These are phyloP conservation scores for Globisporangium radiosum DNA, from an alignment of 352 stramenopile species.

Conservation along the genomic window DNA sequence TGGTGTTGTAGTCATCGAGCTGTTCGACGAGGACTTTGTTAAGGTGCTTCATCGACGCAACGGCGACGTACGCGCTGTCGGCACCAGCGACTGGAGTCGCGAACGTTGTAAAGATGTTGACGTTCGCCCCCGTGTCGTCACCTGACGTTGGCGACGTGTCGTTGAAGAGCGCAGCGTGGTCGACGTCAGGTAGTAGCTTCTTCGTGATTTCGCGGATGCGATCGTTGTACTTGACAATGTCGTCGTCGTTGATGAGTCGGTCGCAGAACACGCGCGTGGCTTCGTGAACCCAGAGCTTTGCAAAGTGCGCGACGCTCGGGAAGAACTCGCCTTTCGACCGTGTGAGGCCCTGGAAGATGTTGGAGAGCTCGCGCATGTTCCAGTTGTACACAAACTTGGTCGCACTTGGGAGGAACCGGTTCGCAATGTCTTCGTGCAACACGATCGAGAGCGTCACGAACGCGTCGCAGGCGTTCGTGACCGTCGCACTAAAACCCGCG, in stretches of 20 bases:
- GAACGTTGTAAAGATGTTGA: slow-evolving; percentile 96
- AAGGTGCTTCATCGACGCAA: slow-evolving; percentile 76
- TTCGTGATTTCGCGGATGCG: slow-evolving; percentile 91
- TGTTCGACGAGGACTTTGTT: slow-evolving; percentile 91
- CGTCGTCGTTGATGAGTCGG: slow-evolving; percentile 93
- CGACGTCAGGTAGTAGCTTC: slow-evolving; percentile 87
- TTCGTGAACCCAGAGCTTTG: slow-evolving; percentile 95
- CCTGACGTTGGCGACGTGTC: slow-evolving; percentile 30
- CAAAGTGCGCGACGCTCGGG: slow-evolving; percentile 74
- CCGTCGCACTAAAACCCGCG: slow-evolving; percentile 55
- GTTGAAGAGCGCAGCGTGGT: slow-evolving; percentile 80
- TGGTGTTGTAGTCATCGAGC: slow-evolving; percentile 95
- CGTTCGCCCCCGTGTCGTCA: slow-evolving; percentile 27
- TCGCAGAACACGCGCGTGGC: slow-evolving; percentile 96
- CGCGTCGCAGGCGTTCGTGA: slow-evolving; percentile 67
- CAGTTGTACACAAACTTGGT: slow-evolving; percentile 99
- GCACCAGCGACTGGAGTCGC: slow-evolving; percentile 59
- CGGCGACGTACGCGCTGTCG: slow-evolving; percentile 68
- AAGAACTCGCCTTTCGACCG: slow-evolving; percentile 92
- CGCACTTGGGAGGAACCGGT: slow-evolving; percentile 93
- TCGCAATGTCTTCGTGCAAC: slow-evolving; percentile 91
- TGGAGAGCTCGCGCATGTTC: slow-evolving; percentile 96
- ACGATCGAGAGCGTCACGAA: slow-evolving; percentile 90
- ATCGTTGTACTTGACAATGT: slow-evolving; percentile 91
- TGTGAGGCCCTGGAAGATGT: slow-evolving; percentile 95